Evolutionary conservation across 345 rosid species (phyloP).

Genomic region (Salix caprea): DNA sequence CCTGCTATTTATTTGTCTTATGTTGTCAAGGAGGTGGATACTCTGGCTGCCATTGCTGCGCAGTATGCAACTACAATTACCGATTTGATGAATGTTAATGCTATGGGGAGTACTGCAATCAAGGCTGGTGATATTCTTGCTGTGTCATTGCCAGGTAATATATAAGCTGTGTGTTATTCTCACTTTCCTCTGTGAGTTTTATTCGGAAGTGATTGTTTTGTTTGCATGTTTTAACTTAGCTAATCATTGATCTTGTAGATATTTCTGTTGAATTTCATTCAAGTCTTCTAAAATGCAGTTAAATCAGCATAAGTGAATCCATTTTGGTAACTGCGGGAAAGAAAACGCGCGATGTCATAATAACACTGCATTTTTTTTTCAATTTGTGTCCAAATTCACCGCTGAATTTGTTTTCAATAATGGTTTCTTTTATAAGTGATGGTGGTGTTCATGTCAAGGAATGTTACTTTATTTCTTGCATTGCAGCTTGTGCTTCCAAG

Average conservation of each 20-base stretch:
- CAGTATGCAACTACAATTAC: conserved; percentile 67
- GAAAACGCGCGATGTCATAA: neutral
- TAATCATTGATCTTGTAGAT: neutral
- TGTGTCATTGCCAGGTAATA: conserved; percentile 73
- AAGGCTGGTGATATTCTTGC: conserved; percentile 75
- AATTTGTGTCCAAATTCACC: neutral
- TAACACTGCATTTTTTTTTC: neutral
- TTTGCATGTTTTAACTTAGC: neutral
- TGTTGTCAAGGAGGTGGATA: conserved; percentile 66
- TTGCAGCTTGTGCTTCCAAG: conserved; percentile 85
- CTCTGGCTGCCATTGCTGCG: conserved; percentile 63
- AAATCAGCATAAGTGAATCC: neutral
- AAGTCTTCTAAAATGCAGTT: neutral
- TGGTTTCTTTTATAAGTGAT: neutral
- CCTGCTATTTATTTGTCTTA: conserved; percentile 84
- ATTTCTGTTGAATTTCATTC: neutral
- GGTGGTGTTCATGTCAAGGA: neutral
- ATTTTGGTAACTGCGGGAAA: neutral
- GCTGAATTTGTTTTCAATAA: neutral
- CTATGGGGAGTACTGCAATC: conserved; percentile 76
- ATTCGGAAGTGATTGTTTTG: neutral
- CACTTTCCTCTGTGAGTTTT: neutral
- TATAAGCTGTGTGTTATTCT: neutral
- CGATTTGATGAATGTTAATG: conserved; percentile 91
- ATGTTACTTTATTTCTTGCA: conserved; percentile 8